Evolutionary conservation across 1,284 basidiomycete species (phyloP), one percentile per base, ranked within the genome.

Genomic region (Leccinum griseonigrum): DNA sequence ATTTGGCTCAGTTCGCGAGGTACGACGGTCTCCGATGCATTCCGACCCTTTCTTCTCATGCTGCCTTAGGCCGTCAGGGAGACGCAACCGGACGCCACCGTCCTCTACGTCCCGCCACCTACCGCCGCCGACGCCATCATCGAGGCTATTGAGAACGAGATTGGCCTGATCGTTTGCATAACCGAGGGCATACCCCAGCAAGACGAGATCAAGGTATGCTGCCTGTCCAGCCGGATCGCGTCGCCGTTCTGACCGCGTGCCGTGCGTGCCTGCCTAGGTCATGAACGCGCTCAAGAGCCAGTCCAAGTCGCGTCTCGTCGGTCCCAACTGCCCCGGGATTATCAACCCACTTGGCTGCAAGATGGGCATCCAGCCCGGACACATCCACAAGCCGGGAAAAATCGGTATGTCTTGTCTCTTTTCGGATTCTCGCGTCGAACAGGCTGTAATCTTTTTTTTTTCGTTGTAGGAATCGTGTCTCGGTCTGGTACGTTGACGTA

Each of bases 311-410:
- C 90, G 97, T 69, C 90, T 99, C 68, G 92, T 97, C 57, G 95
- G 95, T 34, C 95, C 95, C 53, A 99, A 99, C 79, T 99, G 97
- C 79, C 97, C 97, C 4, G 97, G 97, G 76, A 90, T 99, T 72
- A 98, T 99, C 74, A 95, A 96, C 74, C 94, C 95, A 31, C 84
- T 92, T 60, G 97, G 97, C 16, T 99, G 97, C 84, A 99, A 99
- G 83, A 98, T 99, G 88, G 97, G 97, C 64, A 99, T 99, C 75
- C 97, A 98, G 81, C 97, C 97, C 29, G 97, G 96, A 48, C 95
- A 97, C 75, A 97, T 99, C 70, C 97, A 98, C 82, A 93, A 80
- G 67, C 94, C 97, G 60, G 97, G 97, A 60, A 95, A 91, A 68
- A 95, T 97, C 68, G 95, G 95, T 90, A 66, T 38, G 83, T 74